phyloP scores from a whole-genome alignment of 306 rosid species.

The Prosopis cineraria region DNA sequence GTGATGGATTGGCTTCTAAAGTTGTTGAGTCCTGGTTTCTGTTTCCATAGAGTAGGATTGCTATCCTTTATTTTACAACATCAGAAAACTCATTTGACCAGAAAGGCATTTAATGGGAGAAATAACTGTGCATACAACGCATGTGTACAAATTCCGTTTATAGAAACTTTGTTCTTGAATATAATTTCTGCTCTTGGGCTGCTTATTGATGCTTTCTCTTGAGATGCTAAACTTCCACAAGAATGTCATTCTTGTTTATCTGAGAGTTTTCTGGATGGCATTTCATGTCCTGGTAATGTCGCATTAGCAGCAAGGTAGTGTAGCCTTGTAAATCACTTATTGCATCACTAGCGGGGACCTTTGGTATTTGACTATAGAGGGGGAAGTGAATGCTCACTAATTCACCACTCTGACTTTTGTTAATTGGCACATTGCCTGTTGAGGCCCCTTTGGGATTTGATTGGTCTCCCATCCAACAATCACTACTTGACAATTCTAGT shows the following conservation, averaged over 20 bases:
- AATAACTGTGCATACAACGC: not conserved
- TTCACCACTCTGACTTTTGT: not conserved
- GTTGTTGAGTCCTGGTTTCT: not conserved
- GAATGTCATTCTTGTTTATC: not conserved
- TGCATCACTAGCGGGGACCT: not conserved
- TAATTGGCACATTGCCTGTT: not conserved
- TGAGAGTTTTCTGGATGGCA: not conserved
- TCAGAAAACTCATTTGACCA: not conserved
- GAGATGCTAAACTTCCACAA: not conserved
- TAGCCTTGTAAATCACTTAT: not conserved
- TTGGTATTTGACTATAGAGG: too few species aligned
- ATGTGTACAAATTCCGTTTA: not conserved
- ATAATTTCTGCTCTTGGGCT: not conserved
- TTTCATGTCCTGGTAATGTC: not conserved
- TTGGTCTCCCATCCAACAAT: not conserved
- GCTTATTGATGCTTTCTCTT: not conserved
- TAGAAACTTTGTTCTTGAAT: not conserved
- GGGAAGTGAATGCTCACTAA: not conserved
- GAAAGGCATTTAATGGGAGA: not conserved
- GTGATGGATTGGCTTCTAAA: not conserved
- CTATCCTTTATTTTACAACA: not conserved
- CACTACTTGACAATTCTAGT: not conserved
- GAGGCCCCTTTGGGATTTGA: not conserved
- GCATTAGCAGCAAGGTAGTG: not conserved
- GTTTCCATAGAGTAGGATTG: not conserved